Evolutionary conservation across 495 filamentous ascomycete genomes (phyloP).

Genomic region (Penicillium paradoxum): DNA sequence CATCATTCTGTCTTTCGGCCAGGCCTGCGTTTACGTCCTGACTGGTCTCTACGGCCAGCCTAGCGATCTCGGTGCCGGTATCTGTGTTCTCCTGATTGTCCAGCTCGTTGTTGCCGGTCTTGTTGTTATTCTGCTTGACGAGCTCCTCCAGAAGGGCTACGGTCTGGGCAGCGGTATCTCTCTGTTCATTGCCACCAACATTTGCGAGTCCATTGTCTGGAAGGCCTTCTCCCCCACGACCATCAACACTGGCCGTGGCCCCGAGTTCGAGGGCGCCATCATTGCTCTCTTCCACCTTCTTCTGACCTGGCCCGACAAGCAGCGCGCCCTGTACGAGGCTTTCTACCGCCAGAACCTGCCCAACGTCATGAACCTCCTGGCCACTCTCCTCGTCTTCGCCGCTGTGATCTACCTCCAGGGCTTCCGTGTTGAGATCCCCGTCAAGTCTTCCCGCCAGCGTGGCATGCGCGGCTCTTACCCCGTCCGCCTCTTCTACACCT

Average conservation of each 20-base stretch:
- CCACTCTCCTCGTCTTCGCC: conserved; percentile 88
- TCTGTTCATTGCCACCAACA: conserved; percentile 99
- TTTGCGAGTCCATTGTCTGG: conserved; percentile 99
- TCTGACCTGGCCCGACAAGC: conserved; percentile 98
- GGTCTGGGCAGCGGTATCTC: conserved; percentile 98
- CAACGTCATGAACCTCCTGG: conserved; percentile 98
- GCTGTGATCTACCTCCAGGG: conserved; percentile 99
- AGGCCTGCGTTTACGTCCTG: conserved; percentile 93
- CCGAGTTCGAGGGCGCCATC: conserved; percentile 98
- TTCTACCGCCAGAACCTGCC: conserved; percentile 99
- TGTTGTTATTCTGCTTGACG: conserved; percentile 98
- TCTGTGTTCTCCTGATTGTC: conserved; percentile 94
- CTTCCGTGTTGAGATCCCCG: conserved; percentile 99
- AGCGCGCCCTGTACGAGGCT: conserved; percentile 91
- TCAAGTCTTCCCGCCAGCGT: conserved; percentile 98
- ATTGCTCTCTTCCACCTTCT: conserved; percentile 98
- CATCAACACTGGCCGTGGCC: conserved; percentile 98
- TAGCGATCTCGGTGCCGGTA: conserved; percentile 91
- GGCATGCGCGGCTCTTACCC: conserved; percentile 85
- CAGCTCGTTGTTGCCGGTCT: conserved; percentile 95
- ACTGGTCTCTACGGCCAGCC: conserved; percentile 97
- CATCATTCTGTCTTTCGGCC: conserved; percentile 94
- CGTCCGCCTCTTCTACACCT: conserved; percentile 62
- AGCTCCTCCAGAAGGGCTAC: conserved; percentile 99
- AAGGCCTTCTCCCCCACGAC: conserved; percentile 99